Evolutionary conservation across 352 stramenopile genomes (phyloP).

Genomic region (Phytophthora ohioensis): DNA sequence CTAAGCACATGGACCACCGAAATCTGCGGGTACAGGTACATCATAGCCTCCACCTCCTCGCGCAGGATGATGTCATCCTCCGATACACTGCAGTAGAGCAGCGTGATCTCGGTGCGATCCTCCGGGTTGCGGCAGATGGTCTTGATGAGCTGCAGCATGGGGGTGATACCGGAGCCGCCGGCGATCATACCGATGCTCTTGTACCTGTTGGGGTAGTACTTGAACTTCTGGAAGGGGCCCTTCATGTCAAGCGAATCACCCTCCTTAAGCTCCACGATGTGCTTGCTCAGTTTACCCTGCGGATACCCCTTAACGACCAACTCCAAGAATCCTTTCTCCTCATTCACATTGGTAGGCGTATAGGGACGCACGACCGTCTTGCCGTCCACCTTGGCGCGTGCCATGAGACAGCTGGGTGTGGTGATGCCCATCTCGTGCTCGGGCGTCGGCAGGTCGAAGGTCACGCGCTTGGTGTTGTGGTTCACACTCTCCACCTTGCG

Average conservation of each 20-base stretch:
- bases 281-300: slow-evolving; percentile 84
- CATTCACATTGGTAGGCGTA: slow-evolving; percentile 89
- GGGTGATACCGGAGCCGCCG: slow-evolving; percentile 91
- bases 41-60: slow-evolving; percentile 85
- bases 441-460: slow-evolving; percentile 63
- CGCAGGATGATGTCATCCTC: slow-evolving; percentile 92
- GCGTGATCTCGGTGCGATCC: slow-evolving; percentile 86
- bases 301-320: slow-evolving; percentile 93
- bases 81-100: slow-evolving; percentile 88
- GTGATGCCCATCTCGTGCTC: slow-evolving; percentile 75
- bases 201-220: slow-evolving; percentile 89
- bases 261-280: slow-evolving; percentile 86
- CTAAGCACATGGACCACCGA: slow-evolving; percentile 78
- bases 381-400: slow-evolving; percentile 74
- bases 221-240: slow-evolving; percentile 89
- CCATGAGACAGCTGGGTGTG: slow-evolving; percentile 66
- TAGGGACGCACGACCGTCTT: slow-evolving; percentile 88
- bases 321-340: slow-evolving; percentile 85
- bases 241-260: slow-evolving; percentile 92
- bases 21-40: slow-evolving; percentile 85
- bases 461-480: slow-evolving; percentile 85
- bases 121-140: slow-evolving; percentile 84
- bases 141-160: slow-evolving; percentile 91
- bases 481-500: slow-evolving; percentile 72
- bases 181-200: slow-evolving; percentile 92